Percentiles rank a stretch among this genome's conserved stretches.
Evolutionary conservation across 75 land plant genomes (phyloP).

Genomic region (Pinus tabuliformis): DNA sequence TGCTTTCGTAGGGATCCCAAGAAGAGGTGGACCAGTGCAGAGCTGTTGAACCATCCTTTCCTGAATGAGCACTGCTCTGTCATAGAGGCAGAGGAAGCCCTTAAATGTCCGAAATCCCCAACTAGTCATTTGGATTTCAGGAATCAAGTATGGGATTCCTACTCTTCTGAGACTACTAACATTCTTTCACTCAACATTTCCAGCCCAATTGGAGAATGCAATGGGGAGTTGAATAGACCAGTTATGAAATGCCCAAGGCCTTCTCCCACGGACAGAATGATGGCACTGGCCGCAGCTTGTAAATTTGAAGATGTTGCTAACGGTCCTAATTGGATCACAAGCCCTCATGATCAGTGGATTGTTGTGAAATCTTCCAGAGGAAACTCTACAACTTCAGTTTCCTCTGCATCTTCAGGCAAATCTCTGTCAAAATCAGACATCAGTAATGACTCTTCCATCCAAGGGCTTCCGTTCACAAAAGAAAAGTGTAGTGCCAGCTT

Average conservation of each 20-base stretch:
- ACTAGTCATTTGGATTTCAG: constrained; percentile 4
- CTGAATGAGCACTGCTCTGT: neutral
- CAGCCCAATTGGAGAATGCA: neutral
- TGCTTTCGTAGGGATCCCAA: constrained; percentile 48
- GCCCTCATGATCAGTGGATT: neutral
- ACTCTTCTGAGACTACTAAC: neutral
- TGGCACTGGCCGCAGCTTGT: neutral
- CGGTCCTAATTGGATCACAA: neutral
- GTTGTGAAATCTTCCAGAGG: neutral
- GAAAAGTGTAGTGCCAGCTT: too few relatives aligned
- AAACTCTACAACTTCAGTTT: neutral
- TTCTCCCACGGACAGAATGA: constrained; percentile 1
- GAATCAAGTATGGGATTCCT: neutral
- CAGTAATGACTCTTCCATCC: too few relatives aligned
- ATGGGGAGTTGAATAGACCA: too few relatives aligned
- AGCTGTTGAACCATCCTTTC: constrained; percentile 51
- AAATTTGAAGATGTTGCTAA: neutral
- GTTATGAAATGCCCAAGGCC: neutral
- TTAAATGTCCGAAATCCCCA: neutral
- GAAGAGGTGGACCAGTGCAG: constrained; percentile 50
- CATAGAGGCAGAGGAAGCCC: neutral
- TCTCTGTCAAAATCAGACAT: too few relatives aligned
- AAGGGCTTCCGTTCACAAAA: too few relatives aligned
- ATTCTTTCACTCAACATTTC: neutral
- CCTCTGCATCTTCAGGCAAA: too few relatives aligned